phyloP scores from a whole-genome alignment of 805 yeast species.

The Myxozyma udenii region DNA sequence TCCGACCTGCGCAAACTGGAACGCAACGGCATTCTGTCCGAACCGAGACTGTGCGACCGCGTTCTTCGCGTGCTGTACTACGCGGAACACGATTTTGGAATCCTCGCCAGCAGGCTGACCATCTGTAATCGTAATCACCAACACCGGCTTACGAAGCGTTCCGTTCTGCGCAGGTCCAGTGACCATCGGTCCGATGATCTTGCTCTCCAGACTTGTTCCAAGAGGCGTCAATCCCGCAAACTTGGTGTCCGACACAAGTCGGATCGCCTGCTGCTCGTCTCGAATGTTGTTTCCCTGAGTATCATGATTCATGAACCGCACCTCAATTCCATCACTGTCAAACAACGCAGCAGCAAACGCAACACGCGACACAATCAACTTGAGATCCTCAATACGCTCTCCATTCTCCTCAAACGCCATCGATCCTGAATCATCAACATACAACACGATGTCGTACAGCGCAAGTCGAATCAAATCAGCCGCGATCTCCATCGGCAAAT shows the following conservation, averaged over 20 bases:
- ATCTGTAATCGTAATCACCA: slow-evolving; percentile 36
- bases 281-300: slow-evolving; percentile 32
- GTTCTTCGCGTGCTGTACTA: slow-evolving; percentile 32
- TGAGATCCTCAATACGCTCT: slow-evolving; percentile 37
- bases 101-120: slow-evolving; percentile 39
- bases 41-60: slow-evolving; percentile 29
- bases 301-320: slow-evolving; percentile 36
- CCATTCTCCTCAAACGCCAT: slow-evolving; percentile 39
- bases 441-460: slow-evolving; percentile 36
- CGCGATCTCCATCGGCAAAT: slow-evolving; percentile 36
- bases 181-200: slow-evolving; percentile 36
- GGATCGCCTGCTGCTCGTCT: slow-evolving; percentile 32
- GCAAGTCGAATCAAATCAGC: slow-evolving; percentile 35
- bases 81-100: slow-evolving; percentile 29
- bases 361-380: slow-evolving; percentile 34
- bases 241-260: slow-evolving; percentile 29
- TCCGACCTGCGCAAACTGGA: slow-evolving; percentile 39
- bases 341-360: slow-evolving; percentile 37
- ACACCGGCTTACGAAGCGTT: slow-evolving; percentile 34
- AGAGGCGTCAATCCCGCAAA: slow-evolving; percentile 37
- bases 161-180: slow-evolving; percentile 30
- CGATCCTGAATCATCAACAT: slow-evolving; percentile 38
- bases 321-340: slow-evolving; percentile 36
- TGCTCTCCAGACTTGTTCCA: slow-evolving; percentile 31
- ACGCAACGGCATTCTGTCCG: slow-evolving; percentile 36